Base-by-base conservation (phyloP, 805 yeast genomes). In the Debaryomyces maramus region DNA sequence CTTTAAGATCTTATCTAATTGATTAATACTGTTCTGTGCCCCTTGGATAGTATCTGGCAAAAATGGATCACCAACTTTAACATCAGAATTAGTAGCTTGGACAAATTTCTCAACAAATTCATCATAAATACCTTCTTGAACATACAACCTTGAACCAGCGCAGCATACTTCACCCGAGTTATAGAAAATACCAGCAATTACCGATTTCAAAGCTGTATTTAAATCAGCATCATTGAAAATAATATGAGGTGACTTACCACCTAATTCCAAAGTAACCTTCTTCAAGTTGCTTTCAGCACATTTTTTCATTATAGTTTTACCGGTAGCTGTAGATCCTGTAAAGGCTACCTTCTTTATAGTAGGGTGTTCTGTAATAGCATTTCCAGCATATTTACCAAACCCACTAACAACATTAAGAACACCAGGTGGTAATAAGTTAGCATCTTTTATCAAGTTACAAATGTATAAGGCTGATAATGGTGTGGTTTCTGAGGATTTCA, bases 291-390 rank as follows among this genome's bases (percentile, higher is more conserved):
- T 22, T 7, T 72, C 62, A 15, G 78, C 73, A 34, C 65, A 60
- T 40, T 55, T 54, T 50, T 68, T 72, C 56, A 73, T 67, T 24
- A 62, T 33, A 29, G 23, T 23, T 48, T 66, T 67, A 43, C 79
- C 80, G 15, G 74, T 70, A 19, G 61, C 65, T 7, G 81, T 75
- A 19, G 80, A 74, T 20, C 81, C 81, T 5, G 81, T 77, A 54
- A 77, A 76, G 6, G 81, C 80, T 46, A 76, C 66, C 59, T 77
- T 77, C 43, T 67, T 68, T 38, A 77, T 70, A 18, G 55, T 68
- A 24, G 65, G 58, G 53, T 75, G 77, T 38, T 59, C 65, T 5
- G 73, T 70, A 38, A 75, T 52, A 7, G 76, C 73, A 51, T 63
- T 65, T 45, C 80, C 80, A 9, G 74, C 70, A 36, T 59, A 63